These are phyloP conservation scores for Aspergillus intermedius DNA, from an alignment of 2,329 filamentous ascomycete species.

Conservation along the genomic window DNA sequence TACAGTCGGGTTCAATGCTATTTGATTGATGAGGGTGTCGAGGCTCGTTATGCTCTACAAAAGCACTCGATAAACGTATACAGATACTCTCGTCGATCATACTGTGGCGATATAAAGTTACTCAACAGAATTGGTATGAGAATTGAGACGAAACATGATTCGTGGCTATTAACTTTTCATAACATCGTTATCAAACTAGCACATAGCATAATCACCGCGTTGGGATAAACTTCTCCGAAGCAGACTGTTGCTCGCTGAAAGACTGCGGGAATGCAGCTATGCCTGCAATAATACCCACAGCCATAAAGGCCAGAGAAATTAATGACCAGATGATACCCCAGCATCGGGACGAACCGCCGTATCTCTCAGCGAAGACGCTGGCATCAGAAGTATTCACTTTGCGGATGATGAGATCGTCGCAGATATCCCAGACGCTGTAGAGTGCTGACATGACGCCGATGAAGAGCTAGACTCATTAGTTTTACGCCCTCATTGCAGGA, in stretches of 20 bases:
- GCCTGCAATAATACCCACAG: constrained; percentile 65
- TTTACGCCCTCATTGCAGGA: too few relatives aligned
- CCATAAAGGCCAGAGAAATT: constrained; percentile 66
- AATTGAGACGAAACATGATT: too few relatives aligned
- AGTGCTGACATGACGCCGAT: constrained; percentile 76
- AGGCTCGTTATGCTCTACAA: too few relatives aligned
- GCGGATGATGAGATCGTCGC: constrained; percentile 70
- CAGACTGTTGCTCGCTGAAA: constrained; percentile 60
- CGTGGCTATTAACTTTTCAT: too few relatives aligned
- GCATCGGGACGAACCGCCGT: constrained; percentile 72
- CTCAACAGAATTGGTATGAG: too few relatives aligned
- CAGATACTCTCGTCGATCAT: too few relatives aligned
- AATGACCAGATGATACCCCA: constrained; percentile 76
- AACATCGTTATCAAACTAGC: not conserved
- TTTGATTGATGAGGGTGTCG: too few relatives aligned
- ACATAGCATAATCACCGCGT: constrained; percentile 24
- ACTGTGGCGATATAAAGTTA: too few relatives aligned
- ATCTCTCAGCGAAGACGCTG: constrained; percentile 69
- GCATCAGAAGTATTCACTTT: constrained; percentile 77
- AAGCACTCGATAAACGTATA: too few relatives aligned
- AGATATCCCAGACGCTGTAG: constrained; percentile 81
- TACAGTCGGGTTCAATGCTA: too few relatives aligned
- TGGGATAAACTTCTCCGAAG: constrained; percentile 61
- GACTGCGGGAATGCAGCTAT: constrained; percentile 70
- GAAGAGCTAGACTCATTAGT: constrained; percentile 49